Conservation (phyloP, 441 rosid species). For the Mallotus repandus region DNA sequence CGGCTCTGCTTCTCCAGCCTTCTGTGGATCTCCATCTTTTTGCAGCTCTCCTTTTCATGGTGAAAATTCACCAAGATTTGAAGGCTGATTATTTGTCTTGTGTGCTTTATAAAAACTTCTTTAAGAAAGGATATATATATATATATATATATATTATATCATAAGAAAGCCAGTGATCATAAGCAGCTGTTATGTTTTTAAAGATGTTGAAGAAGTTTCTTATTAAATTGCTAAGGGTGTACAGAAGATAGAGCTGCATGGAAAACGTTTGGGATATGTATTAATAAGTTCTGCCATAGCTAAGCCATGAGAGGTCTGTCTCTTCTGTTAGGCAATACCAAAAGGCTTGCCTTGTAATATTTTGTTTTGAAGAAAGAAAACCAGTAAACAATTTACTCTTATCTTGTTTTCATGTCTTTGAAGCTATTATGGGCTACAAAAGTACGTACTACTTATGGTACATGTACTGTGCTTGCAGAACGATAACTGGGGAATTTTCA, state of each 20-base stretch:
- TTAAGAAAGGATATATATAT: too few species aligned
- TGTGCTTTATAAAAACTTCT: neutral
- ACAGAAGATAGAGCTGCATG: neutral
- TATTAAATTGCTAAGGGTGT: neutral
- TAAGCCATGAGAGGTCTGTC: constrained; percentile 2
- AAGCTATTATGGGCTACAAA: neutral
- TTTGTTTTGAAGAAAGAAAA: too few species aligned
- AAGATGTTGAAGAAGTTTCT: neutral
- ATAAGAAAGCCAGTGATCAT: neutral
- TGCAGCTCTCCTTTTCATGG: constrained; percentile 27
- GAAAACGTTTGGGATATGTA: neutral
- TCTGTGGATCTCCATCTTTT: constrained; percentile 46
- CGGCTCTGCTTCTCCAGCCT: constrained; percentile 47
- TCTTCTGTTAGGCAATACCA: neutral
- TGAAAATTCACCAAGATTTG: constrained; percentile 8
- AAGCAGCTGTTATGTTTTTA: neutral
- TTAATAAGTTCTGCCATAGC: neutral
- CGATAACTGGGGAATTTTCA: too few species aligned
- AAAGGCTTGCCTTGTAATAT: neutral
- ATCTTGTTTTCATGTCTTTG: neutral
- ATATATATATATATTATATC: too few species aligned
- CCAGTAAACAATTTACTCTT: too few species aligned
- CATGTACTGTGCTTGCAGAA: too few species aligned
- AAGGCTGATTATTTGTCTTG: neutral
- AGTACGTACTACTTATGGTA: too few species aligned